Evolutionary conservation across 2,329 filamentous ascomycete genomes (phyloP).

Genomic region (Xylaria sp.): DNA sequence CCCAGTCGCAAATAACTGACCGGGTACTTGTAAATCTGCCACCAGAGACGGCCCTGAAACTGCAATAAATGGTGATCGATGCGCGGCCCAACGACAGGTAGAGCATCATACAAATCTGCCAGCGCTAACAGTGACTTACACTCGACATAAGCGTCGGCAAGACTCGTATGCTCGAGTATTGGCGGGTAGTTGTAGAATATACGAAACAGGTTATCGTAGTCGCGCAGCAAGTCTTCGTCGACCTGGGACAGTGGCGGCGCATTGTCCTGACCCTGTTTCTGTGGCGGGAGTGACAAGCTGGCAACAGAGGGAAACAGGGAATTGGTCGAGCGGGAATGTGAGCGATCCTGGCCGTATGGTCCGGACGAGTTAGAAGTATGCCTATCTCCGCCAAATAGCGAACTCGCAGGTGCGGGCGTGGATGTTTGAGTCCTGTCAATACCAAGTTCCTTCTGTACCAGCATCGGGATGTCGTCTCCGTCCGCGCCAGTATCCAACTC

Average conservation of each 20-base stretch:
- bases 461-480: conserved; percentile 75
- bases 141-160: conserved; percentile 87
- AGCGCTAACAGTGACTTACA: conserved; percentile 84
- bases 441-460: conserved; percentile 66
- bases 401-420: conserved; percentile 33
- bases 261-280: conserved; percentile 42
- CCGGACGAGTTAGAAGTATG: conserved; percentile 29
- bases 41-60: conserved; percentile 87
- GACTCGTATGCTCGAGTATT: conserved; percentile 75
- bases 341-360: conserved; percentile 52
- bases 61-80: conserved; percentile 92
- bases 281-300: conserved; percentile 57
- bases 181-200: conserved; percentile 94
- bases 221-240: conserved; percentile 72
- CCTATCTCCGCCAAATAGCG: conserved; percentile 55
- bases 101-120: conserved; percentile 91
- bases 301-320: conserved; percentile 84
- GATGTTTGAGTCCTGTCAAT: conserved; percentile 27
- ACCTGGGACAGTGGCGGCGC: conserved; percentile 48
- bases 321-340: conserved; percentile 45
- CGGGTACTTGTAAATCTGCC: conserved; percentile 94
- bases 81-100: conserved; percentile 78
- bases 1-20: conserved; percentile 87
- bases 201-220: conserved; percentile 94
- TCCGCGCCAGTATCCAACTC: conserved; percentile 73